Evolutionary conservation across 2,329 filamentous ascomycete genomes (phyloP).

Genomic region (Ophiostoma pallidulum): DNA sequence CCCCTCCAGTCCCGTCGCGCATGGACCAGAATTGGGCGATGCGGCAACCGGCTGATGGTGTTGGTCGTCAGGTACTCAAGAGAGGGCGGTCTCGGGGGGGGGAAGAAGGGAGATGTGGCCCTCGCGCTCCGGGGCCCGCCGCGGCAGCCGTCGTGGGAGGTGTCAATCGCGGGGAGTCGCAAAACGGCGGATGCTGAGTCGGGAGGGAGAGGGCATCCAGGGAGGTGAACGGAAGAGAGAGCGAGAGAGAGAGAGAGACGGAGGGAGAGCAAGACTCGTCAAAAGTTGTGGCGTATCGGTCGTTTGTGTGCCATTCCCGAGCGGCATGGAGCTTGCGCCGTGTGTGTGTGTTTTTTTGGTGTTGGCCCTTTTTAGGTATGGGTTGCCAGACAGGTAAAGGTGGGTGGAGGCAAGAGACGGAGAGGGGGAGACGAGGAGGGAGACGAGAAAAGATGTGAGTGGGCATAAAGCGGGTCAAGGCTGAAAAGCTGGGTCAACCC

Average conservation of each 20-base stretch:
- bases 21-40: background rate
- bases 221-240: too few relatives aligned
- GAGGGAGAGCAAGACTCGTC: background rate
- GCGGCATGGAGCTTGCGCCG: background rate
- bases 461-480: conserved; percentile 14
- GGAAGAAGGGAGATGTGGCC: background rate
- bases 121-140: background rate
- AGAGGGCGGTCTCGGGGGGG: background rate
- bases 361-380: conserved; percentile 7
- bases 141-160: background rate
- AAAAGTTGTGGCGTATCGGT: too few relatives aligned
- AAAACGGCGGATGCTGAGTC: too few relatives aligned
- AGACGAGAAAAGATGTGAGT: background rate
- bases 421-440: too few relatives aligned
- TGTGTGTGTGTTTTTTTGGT: conserved; percentile 3
- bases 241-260: background rate
- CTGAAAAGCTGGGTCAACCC: conserved; percentile 11
- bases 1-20: too few relatives aligned
- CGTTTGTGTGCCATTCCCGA: conserved; percentile 3
- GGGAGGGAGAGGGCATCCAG: too few relatives aligned
- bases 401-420: too few relatives aligned
- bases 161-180: too few relatives aligned
- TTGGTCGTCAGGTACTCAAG: too few relatives aligned
- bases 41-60: background rate
- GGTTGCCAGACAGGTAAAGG: conserved; percentile 4